These are phyloP conservation scores for Albifimbria verrucaria DNA, from an alignment of 2,329 filamentous ascomycete species.

Conservation along the genomic window DNA sequence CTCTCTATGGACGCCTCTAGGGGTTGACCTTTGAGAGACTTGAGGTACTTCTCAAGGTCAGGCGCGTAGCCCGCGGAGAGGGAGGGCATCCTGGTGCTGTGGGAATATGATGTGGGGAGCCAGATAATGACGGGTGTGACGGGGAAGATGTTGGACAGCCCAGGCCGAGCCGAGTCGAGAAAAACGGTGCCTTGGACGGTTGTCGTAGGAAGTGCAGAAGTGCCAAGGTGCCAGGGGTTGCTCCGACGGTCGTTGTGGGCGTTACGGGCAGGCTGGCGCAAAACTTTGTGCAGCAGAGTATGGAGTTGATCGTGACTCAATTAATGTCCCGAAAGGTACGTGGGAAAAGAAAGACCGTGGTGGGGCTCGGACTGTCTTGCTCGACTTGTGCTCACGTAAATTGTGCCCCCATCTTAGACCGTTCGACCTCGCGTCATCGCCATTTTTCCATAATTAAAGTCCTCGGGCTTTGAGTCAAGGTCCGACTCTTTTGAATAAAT, in stretches of 20 bases:
- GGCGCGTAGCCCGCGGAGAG: slow-evolving; percentile 51
- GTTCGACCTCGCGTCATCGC: no score
- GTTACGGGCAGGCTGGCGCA: background rate
- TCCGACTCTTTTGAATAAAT: no score
- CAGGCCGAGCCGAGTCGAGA: slow-evolving; percentile 6
- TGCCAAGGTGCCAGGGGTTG: no score
- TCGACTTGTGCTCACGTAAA: no score
- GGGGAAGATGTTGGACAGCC: slow-evolving; percentile 1
- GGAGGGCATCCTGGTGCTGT: slow-evolving; percentile 29
- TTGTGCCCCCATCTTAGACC: no score
- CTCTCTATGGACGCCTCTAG: slow-evolving; percentile 82
- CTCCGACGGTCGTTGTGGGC: background rate
- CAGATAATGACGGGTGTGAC: background rate
- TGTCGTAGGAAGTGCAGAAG: no score
- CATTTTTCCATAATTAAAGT: no score
- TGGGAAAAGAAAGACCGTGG: background rate
- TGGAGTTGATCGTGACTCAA: slow-evolving; percentile 3
- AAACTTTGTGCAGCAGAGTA: background rate
- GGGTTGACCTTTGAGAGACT: slow-evolving; percentile 69
- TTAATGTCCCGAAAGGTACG: background rate
- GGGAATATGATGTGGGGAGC: slow-evolving; percentile 6
- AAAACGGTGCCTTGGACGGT: slow-evolving; percentile 5
- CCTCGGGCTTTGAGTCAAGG: no score
- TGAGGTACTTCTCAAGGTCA: slow-evolving; percentile 73
- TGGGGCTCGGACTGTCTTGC: background rate